Percentiles rank a stretch among this genome's conserved stretches.
Evolutionary conservation across 768 basidiomycete genomes (phyloP).

Genomic region (Tylopilus plumbeoviolaceoides): DNA sequence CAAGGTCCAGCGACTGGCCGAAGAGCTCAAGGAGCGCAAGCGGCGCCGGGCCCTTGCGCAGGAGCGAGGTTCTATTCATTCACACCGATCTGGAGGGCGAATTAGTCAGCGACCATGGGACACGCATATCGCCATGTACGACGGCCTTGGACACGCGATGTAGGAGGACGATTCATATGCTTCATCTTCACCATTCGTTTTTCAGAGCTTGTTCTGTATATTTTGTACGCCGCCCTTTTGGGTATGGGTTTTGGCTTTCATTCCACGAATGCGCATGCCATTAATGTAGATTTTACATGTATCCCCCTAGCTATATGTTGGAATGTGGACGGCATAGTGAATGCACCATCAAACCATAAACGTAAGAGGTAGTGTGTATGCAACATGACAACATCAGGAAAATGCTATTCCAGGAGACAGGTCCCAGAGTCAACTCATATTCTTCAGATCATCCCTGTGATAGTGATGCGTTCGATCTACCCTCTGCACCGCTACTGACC

Average conservation of each 20-base stretch:
- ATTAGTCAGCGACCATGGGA: conserved; percentile 20
- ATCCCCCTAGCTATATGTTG: conserved; percentile 16
- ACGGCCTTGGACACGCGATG: conserved; percentile 24
- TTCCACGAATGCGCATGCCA: conserved; percentile 16
- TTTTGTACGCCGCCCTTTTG: conserved; percentile 8
- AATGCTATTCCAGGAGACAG: neutral
- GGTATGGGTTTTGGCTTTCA: conserved; percentile 8
- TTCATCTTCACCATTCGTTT: conserved; percentile 17
- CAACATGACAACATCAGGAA: neutral
- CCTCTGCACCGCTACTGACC: neutral
- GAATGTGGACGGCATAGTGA: conserved; percentile 5
- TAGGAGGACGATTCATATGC: conserved; percentile 13
- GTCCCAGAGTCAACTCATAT: neutral
- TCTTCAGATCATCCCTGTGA: neutral
- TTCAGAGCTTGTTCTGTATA: conserved; percentile 15
- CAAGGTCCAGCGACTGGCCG: conserved; percentile 41
- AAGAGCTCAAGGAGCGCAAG: conserved; percentile 39
- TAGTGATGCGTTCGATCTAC: neutral
- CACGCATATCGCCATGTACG: conserved; percentile 29
- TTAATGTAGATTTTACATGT: conserved; percentile 31
- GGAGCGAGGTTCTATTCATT: conserved; percentile 32
- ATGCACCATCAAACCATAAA: conserved; percentile 4
- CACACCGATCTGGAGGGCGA: conserved; percentile 20
- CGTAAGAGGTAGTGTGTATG: neutral
- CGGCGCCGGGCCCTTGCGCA: conserved; percentile 27